Conservation (phyloP, 768 basidiomycete species). For the Suillus decipiens region DNA sequence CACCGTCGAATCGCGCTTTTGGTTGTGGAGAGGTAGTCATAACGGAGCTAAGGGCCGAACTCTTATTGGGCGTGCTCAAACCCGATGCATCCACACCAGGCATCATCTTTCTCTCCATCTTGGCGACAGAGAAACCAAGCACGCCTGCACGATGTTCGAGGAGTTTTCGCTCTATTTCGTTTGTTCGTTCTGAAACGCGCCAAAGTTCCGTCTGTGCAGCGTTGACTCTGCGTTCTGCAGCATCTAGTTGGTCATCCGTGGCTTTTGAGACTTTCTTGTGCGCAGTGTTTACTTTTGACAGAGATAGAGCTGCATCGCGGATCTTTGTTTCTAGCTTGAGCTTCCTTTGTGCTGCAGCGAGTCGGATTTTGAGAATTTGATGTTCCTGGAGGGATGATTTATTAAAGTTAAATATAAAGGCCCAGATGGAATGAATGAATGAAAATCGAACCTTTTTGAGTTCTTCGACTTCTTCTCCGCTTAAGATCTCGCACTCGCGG, state of each 20-base stretch:
- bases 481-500: conserved; percentile 75
- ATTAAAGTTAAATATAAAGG: conserved; percentile 19
- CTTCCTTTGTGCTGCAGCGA: conserved; percentile 69
- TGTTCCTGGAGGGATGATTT: conserved; percentile 57
- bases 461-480: conserved; percentile 69
- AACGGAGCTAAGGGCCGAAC: conserved; percentile 52
- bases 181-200: conserved; percentile 62
- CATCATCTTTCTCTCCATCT: conserved; percentile 58
- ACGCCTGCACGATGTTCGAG: conserved; percentile 86
- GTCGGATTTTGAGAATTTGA: conserved; percentile 63
- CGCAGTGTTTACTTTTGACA: conserved; percentile 63
- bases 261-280: conserved; percentile 64
- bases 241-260: conserved; percentile 68
- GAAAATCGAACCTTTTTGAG: conserved; percentile 60
- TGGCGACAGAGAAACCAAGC: conserved; percentile 68
- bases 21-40: conserved; percentile 43
- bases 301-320: conserved; percentile 79
- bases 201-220: conserved; percentile 69
- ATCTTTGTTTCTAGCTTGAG: conserved; percentile 83
- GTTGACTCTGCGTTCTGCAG: conserved; percentile 74
- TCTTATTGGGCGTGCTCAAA: conserved; percentile 52
- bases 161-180: conserved; percentile 62
- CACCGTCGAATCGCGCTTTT: conserved; percentile 72
- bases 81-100: conserved; percentile 43
- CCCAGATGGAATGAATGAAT: conserved; percentile 19